phyloP scores from a whole-genome alignment of 805 yeast species.

The Pichia ethanolica region DNA sequence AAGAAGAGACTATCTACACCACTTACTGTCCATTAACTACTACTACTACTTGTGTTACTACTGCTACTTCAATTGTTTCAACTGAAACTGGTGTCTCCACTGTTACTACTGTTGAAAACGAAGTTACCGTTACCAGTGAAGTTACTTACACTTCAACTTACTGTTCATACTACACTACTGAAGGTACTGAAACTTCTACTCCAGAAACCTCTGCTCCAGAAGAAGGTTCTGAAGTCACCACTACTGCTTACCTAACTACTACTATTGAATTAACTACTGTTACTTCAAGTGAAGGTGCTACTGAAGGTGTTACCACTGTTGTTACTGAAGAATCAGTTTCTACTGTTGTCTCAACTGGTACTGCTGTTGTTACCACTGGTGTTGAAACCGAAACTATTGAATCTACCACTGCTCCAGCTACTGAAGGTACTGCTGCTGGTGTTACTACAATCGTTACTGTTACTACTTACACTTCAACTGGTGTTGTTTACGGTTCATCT shows the following conservation, averaged over 20 bases:
- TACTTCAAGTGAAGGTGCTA: neutral
- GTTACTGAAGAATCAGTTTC: neutral
- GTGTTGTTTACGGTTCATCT: too few species aligned
- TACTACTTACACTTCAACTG: neutral
- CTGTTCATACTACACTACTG: slow-evolving; percentile 4
- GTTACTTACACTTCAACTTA: slow-evolving; percentile 10
- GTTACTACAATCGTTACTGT: neutral
- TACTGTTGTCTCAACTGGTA: neutral
- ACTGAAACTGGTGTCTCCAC: neutral
- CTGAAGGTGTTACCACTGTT: neutral
- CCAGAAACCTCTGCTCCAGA: too few species aligned
- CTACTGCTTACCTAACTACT: neutral
- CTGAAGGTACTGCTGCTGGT: too few species aligned
- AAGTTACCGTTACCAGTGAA: slow-evolving; percentile 5
- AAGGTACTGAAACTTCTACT: too few species aligned
- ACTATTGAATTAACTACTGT: slow-evolving; percentile 9
- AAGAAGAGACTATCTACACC: slow-evolving; percentile 25
- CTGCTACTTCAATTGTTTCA: slow-evolving; percentile 1
- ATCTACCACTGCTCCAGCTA: too few species aligned
- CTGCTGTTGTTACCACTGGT: too few species aligned
- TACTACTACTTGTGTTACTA: slow-evolving; percentile 2
- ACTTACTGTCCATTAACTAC: slow-evolving; percentile 28
- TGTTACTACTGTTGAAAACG: slow-evolving; percentile 7
- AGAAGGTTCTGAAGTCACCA: too few species aligned
- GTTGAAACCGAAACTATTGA: too few species aligned